Base-by-base conservation (phyloP, 371 early-diverging fungal species). In the Chytridium lagenaria region DNA sequence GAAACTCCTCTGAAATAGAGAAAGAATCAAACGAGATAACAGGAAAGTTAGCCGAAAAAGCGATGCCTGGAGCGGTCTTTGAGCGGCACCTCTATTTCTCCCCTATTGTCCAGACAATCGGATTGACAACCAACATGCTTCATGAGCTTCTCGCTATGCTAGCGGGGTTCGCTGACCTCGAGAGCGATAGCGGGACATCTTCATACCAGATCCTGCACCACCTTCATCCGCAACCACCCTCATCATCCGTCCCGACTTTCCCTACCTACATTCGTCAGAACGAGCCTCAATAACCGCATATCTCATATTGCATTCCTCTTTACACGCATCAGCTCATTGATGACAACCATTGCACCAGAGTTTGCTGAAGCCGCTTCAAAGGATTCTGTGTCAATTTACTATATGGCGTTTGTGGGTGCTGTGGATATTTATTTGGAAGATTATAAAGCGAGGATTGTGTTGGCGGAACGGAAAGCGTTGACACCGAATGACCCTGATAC, bases 121-220 rank as follows among this genome's bases (percentile, higher is more conserved):
- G n/a, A n/a, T n/a, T n/a, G n/a, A 44, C 44, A 44, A 19, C 7
- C 7, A 44, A 7, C 44, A 57, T 93, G 93, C 86, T 92, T 36
- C 93, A 93, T 80, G 93, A 93, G 84, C 80, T 93, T 57, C 84
- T 93, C 44, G 82, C 91, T 70, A 86, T 87, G 12, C 81, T 93
- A 36, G 83, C 88, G 22, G 93, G 93, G 7, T 83, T 86, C 70
- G 83, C 90, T 22, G 72, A 67, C 1, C 44, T 44, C 44, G 19
- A 30, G 26, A 7, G 10, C 26, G 15, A 5, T 15, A 5, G 23
- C 89, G 91, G 33, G 88, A 89, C 73, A 80, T 93, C 40, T 91
- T 92, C 77, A 78, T 84, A 3, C 88, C 90, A 1, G 78, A 76
- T 65, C 91, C 90, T 2, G 72, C 83, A 2, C 72, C 72, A 30